phyloP scores from a whole-genome alignment of 108 stramenopile species.

The Cyclotella sp. region DNA sequence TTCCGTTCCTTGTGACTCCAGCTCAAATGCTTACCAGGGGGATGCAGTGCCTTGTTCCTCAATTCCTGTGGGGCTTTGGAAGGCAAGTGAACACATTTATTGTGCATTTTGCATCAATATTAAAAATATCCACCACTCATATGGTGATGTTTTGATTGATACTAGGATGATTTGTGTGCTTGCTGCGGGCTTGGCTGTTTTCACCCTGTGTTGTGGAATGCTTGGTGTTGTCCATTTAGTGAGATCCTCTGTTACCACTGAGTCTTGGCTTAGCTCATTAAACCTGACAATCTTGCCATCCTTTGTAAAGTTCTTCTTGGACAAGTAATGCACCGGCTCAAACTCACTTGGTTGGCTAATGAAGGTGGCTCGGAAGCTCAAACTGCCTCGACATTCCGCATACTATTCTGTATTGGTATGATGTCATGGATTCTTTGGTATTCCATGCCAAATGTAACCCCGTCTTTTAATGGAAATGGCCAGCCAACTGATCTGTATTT shows the following conservation, averaged over 20 bases:
- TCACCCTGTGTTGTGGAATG: constrained; percentile 50
- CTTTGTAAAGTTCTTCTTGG: constrained; percentile 35
- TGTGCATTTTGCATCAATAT: too few species aligned
- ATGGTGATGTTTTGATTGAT: not conserved
- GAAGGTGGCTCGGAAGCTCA: constrained; percentile 11
- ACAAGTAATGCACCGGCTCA: constrained; percentile 58
- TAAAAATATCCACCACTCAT: too few species aligned
- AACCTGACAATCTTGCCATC: not conserved
- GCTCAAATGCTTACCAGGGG: constrained; percentile 13
- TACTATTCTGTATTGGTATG: constrained; percentile 49
- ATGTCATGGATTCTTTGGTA: too few species aligned
- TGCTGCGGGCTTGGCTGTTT: constrained; percentile 42
- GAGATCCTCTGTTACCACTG: not conserved
- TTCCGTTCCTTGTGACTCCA: constrained; percentile 38
- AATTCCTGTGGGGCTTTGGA: constrained; percentile 34
- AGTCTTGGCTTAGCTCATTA: not conserved
- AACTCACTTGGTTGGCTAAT: constrained; percentile 48
- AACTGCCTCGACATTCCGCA: constrained; percentile 58
- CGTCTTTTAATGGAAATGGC: too few species aligned
- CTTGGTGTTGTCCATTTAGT: constrained; percentile 44
- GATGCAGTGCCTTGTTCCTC: constrained; percentile 17
- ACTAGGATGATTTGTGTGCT: constrained; percentile 39
- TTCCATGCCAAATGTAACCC: too few species aligned
- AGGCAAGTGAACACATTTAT: constrained; percentile 7
- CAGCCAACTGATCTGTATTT: too few species aligned